phyloP scores from a whole-genome alignment of 169 alveolate species.

The Babesia divergens region DNA sequence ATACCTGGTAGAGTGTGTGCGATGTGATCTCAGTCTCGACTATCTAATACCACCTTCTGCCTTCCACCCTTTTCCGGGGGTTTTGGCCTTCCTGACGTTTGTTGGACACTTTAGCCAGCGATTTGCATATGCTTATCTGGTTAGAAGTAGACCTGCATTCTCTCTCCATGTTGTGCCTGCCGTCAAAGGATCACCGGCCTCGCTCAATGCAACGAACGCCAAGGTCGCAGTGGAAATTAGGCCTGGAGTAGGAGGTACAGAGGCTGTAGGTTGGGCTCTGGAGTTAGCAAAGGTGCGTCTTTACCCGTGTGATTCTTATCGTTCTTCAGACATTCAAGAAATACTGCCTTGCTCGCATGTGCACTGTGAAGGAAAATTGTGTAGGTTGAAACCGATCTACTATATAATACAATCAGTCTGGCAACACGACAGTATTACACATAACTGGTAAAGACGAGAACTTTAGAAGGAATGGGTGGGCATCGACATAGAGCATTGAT shows the following conservation, averaged over 20 bases:
- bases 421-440: constrained; percentile 35
- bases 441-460: constrained; percentile 44
- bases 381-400: background rate
- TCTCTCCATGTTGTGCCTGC: too few relatives aligned
- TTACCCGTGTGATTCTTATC: background rate
- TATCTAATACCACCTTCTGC: background rate
- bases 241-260: constrained; percentile 68
- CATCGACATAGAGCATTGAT: background rate
- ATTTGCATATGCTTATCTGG: too few relatives aligned
- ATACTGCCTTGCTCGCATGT: constrained; percentile 20
- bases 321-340: constrained; percentile 31
- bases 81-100: too few relatives aligned
- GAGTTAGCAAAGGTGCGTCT: constrained; percentile 54
- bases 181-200: too few relatives aligned
- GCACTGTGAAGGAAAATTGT: constrained; percentile 39
- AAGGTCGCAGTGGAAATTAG: constrained; percentile 52
- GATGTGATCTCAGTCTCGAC: background rate
- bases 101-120: too few relatives aligned
- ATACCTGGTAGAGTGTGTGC: background rate
- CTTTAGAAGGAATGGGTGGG: constrained; percentile 37
- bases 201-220: background rate
- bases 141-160: too few relatives aligned
- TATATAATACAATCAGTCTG: background rate
- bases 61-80: background rate
- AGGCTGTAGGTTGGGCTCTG: constrained; percentile 55